Conservation (phyloP, 306 rosid genomes). For the Rosa persica region DNA sequence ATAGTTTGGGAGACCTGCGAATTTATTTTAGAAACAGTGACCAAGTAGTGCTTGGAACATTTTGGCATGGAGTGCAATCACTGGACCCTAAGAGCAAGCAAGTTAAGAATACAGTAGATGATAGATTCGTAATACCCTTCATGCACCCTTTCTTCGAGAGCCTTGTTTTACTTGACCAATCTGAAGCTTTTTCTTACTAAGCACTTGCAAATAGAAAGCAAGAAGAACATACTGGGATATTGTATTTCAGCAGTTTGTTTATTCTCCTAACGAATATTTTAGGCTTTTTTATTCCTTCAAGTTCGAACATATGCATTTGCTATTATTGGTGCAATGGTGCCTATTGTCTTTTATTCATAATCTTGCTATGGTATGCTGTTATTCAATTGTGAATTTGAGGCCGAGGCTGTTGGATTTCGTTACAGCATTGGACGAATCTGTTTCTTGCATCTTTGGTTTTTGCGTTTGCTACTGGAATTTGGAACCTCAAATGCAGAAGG, state of each 20-base stretch:
- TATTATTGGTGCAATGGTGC: too few relatives aligned
- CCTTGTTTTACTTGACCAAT: neutral
- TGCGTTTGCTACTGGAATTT: too few relatives aligned
- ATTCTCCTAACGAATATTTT: too few relatives aligned
- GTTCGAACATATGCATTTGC: too few relatives aligned
- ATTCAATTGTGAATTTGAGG: conserved; percentile 37
- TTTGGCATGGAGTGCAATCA: neutral
- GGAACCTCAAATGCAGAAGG: too few relatives aligned
- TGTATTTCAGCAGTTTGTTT: too few relatives aligned
- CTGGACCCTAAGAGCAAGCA: neutral
- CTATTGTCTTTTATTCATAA: too few relatives aligned
- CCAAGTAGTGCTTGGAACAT: neutral
- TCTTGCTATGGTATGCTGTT: too few relatives aligned
- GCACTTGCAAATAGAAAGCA: neutral
- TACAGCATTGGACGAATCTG: conserved; percentile 56
- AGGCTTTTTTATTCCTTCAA: too few relatives aligned
- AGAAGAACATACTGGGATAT: too few relatives aligned
- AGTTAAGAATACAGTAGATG: neutral
- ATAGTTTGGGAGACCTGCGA: neutral
- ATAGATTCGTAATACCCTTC: neutral
- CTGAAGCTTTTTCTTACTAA: neutral
- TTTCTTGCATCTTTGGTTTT: too few relatives aligned
- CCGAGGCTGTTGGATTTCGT: conserved; percentile 87
- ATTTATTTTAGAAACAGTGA: neutral
- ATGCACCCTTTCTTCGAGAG: neutral